Percentiles rank a stretch among this genome's conserved stretches.
phyloP scores from a whole-genome alignment of 768 basidiomycete genomes.

The Pisolithus tinctorius region DNA sequence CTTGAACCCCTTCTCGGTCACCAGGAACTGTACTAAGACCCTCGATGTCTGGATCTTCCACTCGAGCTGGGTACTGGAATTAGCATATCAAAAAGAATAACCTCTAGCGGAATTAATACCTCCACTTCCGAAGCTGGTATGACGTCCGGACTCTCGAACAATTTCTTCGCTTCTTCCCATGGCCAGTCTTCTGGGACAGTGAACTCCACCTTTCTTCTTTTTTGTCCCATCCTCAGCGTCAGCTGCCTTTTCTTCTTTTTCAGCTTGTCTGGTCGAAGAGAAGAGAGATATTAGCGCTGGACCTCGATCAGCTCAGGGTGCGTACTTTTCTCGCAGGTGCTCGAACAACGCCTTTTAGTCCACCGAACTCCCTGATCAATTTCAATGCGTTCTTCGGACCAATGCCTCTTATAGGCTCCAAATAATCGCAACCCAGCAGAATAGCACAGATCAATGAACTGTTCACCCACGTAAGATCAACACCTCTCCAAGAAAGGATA shows the following conservation, averaged over 20 bases:
- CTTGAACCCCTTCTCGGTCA: conserved; percentile 97
- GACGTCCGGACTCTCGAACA: conserved; percentile 90
- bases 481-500: neutral
- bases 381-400: conserved; percentile 96
- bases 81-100: neutral
- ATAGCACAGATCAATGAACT: conserved; percentile 98
- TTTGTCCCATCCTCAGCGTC: conserved; percentile 33
- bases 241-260: conserved; percentile 40
- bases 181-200: conserved; percentile 94
- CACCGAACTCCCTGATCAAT: conserved; percentile 76
- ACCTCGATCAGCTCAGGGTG: neutral
- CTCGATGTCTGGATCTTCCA: conserved; percentile 92
- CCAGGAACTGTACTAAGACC: conserved; percentile 93
- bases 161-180: conserved; percentile 88
- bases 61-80: conserved; percentile 54
- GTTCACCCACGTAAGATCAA: conserved; percentile 1
- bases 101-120: conserved; percentile 33
- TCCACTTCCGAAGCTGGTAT: conserved; percentile 79
- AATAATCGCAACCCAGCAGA: conserved; percentile 94
- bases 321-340: conserved; percentile 73
- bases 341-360: conserved; percentile 71
- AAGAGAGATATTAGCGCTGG: neutral
- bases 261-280: conserved; percentile 20
- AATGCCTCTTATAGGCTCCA: conserved; percentile 96
- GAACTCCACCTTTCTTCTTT: conserved; percentile 64